A percentile compares a stretch with the other conserved stretches of the same genome.
Conservation (phyloP, 139 green algal species). For the Haematococcus sp. region DNA sequence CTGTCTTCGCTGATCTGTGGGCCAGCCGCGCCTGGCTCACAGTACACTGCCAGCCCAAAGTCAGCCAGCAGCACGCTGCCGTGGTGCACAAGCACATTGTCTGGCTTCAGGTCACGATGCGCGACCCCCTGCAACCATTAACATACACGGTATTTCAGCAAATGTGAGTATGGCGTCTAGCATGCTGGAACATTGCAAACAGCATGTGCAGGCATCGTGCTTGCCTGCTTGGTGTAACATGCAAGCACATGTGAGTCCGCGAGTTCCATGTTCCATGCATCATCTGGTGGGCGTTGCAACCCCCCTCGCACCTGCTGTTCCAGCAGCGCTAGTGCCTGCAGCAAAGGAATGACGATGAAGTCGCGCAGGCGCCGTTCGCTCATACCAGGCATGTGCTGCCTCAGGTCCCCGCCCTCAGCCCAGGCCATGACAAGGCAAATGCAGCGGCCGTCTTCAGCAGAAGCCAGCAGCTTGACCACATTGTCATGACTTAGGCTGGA, state of each 20-base stretch:
- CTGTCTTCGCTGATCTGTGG: conserved; percentile 4
- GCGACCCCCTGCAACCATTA: conserved; percentile 19
- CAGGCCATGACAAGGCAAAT: conserved; percentile 21
- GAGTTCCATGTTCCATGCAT: too few species aligned
- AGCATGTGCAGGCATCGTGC: too few species aligned
- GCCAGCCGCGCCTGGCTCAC: background rate
- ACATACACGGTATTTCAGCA: background rate
- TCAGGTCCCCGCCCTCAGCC: conserved; percentile 18
- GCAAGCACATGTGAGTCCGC: too few species aligned
- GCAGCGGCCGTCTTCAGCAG: conserved; percentile 15
- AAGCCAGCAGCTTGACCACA: conserved; percentile 21
- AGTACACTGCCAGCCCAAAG: conserved; percentile 42
- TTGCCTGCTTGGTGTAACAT: background rate
- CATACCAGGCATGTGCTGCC: conserved; percentile 19
- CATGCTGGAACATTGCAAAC: background rate
- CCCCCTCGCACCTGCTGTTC: background rate
- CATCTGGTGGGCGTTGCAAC: background rate
- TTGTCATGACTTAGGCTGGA: conserved; percentile 14
- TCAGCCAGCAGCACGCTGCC: conserved; percentile 35
- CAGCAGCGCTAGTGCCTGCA: conserved; percentile 14
- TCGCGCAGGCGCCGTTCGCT: conserved; percentile 17
- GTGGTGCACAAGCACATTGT: conserved; percentile 43
- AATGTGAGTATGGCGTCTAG: background rate
- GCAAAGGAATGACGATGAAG: conserved; percentile 23
- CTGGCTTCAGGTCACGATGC: conserved; percentile 44